Evolutionary conservation across 2,329 filamentous ascomycete species (phyloP).

Genomic region (Cladobotryum protrusum): DNA sequence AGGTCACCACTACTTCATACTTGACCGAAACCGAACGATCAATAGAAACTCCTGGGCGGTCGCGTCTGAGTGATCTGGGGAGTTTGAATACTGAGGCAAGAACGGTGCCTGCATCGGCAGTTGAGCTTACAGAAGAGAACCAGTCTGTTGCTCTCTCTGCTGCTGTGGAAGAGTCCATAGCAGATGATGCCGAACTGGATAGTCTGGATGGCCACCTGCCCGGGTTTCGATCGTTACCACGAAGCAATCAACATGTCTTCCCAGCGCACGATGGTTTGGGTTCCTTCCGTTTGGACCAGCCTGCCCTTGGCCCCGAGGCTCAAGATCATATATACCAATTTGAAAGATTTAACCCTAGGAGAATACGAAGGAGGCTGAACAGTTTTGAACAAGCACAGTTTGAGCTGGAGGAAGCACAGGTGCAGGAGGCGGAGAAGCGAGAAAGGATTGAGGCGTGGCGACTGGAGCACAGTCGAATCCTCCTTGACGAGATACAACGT

Average conservation of each 20-base stretch:
- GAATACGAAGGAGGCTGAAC: slow-evolving; percentile 50
- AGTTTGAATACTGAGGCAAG: slow-evolving; percentile 65
- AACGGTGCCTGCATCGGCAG: slow-evolving; percentile 35
- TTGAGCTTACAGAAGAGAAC: slow-evolving; percentile 37
- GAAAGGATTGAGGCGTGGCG: slow-evolving; percentile 88
- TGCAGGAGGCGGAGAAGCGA: slow-evolving; percentile 66
- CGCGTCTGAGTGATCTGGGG: slow-evolving; percentile 72
- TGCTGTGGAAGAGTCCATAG: slow-evolving; percentile 33
- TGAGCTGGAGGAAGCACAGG: slow-evolving; percentile 47
- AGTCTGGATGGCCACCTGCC: slow-evolving; percentile 88
- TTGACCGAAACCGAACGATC: slow-evolving; percentile 62
- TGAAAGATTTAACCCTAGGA: slow-evolving; percentile 73
- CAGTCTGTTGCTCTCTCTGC: slow-evolving; percentile 34
- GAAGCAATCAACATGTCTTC: slow-evolving; percentile 52
- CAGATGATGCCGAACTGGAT: slow-evolving; percentile 77
- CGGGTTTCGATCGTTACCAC: slow-evolving; percentile 66
- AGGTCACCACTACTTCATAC: slow-evolving; percentile 57
- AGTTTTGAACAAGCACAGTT: slow-evolving; percentile 46
- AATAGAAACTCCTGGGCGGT: slow-evolving; percentile 61
- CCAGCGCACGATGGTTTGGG: slow-evolving; percentile 89
- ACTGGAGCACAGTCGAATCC: slow-evolving; percentile 77
- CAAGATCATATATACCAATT: slow-evolving; percentile 88
- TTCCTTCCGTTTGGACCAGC: slow-evolving; percentile 64
- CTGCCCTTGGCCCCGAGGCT: slow-evolving; percentile 47
- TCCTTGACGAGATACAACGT: slow-evolving; percentile 83